phyloP scores from a whole-genome alignment of 23 red algal genomes.

The Gracilaria vermiculophylla region DNA sequence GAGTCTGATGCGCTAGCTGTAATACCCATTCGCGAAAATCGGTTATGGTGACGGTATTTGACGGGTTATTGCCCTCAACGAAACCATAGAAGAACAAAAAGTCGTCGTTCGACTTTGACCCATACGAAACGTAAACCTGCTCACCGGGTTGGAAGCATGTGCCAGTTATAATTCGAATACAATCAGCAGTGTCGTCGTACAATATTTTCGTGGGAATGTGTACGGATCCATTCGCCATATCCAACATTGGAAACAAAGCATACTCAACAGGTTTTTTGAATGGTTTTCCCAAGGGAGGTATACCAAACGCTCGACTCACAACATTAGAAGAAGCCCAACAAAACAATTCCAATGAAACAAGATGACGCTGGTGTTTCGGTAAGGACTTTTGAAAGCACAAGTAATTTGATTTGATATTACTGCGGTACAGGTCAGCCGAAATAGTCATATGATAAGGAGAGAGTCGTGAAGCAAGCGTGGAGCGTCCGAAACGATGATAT shows the following conservation, averaged over 20 bases:
- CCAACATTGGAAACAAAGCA: slow-evolving; percentile 62
- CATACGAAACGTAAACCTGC: slow-evolving; percentile 83
- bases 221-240: slow-evolving; percentile 62
- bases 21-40: slow-evolving; percentile 56
- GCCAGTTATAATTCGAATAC: slow-evolving; percentile 1
- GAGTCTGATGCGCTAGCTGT: not conserved
- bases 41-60: slow-evolving; percentile 51
- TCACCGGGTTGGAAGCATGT: slow-evolving; percentile 17
- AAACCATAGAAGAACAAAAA: slow-evolving; percentile 80
- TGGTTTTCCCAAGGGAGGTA: not conserved
- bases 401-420: slow-evolving; percentile 8
- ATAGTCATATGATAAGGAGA: slow-evolving; percentile 17
- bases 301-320: slow-evolving; percentile 49
- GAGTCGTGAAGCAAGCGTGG: not conserved
- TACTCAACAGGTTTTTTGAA: not conserved
- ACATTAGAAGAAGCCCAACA: slow-evolving; percentile 49
- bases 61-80: slow-evolving; percentile 67
- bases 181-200: slow-evolving; percentile 4
- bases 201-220: slow-evolving; percentile 24
- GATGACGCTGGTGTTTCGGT: not conserved
- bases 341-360: slow-evolving; percentile 28
- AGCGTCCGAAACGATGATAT: not conserved
- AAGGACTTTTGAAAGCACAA: slow-evolving; percentile 15
- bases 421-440: slow-evolving; percentile 11
- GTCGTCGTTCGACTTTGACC: slow-evolving; percentile 73